A percentile compares a stretch with the other conserved stretches of the same genome.
Conservation (phyloP, 495 filamentous ascomycete species). For the Amniculicola lignicola region DNA sequence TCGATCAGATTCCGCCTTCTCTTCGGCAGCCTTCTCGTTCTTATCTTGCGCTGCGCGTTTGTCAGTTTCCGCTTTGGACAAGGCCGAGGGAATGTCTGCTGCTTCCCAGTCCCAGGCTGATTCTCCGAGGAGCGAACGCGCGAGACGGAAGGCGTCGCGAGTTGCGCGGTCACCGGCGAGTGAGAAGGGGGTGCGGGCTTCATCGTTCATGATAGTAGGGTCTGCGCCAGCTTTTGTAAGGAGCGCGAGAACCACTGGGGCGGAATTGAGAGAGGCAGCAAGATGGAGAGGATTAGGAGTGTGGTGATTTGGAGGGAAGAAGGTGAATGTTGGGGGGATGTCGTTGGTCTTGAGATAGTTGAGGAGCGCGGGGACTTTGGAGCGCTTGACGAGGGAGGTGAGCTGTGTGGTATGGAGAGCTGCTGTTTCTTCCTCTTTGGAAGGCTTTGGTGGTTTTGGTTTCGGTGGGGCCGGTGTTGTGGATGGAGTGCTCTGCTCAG, state of each 20-base stretch:
- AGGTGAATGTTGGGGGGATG: constrained; percentile 65
- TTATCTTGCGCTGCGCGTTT: constrained; percentile 62
- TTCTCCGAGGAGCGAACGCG: constrained; percentile 77
- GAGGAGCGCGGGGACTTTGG: constrained; percentile 81
- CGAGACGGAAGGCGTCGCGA: constrained; percentile 87
- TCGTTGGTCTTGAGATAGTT: constrained; percentile 75
- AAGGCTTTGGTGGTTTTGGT: constrained; percentile 45
- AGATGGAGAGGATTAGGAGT: constrained; percentile 84
- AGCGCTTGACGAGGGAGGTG: constrained; percentile 81
- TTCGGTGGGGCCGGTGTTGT: constrained; percentile 33
- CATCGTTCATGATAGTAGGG: constrained; percentile 63
- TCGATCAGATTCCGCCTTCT: constrained; percentile 56
- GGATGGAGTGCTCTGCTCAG: constrained; percentile 15
- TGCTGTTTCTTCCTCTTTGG: constrained; percentile 78
- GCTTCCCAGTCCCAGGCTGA: constrained; percentile 72
- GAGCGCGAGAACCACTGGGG: constrained; percentile 70
- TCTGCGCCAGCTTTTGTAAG: constrained; percentile 72
- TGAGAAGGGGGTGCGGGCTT: constrained; percentile 77
- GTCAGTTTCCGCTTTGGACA: constrained; percentile 68
- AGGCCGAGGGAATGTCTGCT: constrained; percentile 64
- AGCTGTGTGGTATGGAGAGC: constrained; percentile 81
- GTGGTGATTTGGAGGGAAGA: constrained; percentile 79
- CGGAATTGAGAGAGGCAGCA: constrained; percentile 70
- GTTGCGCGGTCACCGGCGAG: constrained; percentile 82
- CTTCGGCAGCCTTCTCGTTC: constrained; percentile 45